Evolutionary conservation across 2,329 filamentous ascomycete species (phyloP), one percentile per base, ranked within the genome.

Genomic region (Sphaerulina vaccinii): DNA sequence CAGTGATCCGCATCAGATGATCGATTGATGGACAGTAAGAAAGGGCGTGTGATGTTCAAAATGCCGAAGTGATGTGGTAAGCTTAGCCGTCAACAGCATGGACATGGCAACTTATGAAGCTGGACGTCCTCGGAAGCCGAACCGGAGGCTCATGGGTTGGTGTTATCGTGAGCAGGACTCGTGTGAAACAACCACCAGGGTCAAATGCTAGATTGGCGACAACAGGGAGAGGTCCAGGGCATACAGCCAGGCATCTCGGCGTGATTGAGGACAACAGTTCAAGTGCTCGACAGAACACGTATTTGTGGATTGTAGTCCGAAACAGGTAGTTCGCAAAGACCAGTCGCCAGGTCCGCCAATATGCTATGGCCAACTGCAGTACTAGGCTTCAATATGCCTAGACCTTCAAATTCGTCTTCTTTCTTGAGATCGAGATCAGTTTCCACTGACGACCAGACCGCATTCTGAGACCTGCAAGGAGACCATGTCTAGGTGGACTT

Each of bases 401-500:
- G 10, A 3, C 5, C 8, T 32, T 32, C n/a, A 10, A 10, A 32
- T n/a, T n/a, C n/a, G n/a, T n/a, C n/a, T n/a, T n/a, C n/a, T n/a
- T n/a, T n/a, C 27, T 32, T 32, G 27, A 10, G n/a, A 32, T 32
- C 27, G 42, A 36, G 42, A 37, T 33, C 18, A 35, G 41, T 23
- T 45, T 23, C 23, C 27, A 45, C 32, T 11, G 10, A 22, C 11
- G 7, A 11, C 16, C 15, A 48, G 33, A 40, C 21, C 23, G 45
- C 45, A 35, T 13, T 39, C 3, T 39, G 11, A 32, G 40, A 24
- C n/a, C 13, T 18, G 36, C 45, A 48, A 39, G 35, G 33, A 39
- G 15, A 19, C 35, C 45, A 19, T 29, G 45, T 48, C 45, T 48
- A 48, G 45, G 23, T 29, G 35, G 13, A 10, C 22, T 15, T 48